These are phyloP conservation scores for Claviceps sorghi DNA, from an alignment of 2,329 filamentous ascomycete species.

Conservation along the genomic window DNA sequence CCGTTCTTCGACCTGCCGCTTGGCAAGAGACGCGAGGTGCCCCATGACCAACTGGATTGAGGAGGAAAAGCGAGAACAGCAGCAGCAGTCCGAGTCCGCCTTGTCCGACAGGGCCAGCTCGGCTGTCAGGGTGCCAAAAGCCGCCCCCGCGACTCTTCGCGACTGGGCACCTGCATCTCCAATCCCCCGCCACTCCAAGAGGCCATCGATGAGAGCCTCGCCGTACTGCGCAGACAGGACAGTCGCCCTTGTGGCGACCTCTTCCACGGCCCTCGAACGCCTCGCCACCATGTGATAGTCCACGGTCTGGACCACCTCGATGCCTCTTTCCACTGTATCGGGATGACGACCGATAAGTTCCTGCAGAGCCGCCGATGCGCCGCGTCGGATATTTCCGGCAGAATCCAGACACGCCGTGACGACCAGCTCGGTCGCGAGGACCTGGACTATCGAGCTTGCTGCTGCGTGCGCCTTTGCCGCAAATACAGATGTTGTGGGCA, in stretches of 20 bases:
- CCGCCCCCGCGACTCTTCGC: constrained; percentile 54
- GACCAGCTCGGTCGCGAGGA: constrained; percentile 68
- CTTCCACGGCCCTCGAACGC: constrained; percentile 64
- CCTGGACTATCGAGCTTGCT: constrained; percentile 47
- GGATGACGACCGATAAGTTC: constrained; percentile 89
- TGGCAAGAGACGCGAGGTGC: constrained; percentile 29
- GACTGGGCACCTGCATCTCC: constrained; percentile 62
- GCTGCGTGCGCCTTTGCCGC: constrained; percentile 23
- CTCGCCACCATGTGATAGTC: constrained; percentile 90
- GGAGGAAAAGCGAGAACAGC: constrained; percentile 15
- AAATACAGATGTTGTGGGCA: constrained; percentile 35
- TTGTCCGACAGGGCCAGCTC: constrained; percentile 19
- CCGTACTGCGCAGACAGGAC: constrained; percentile 56
- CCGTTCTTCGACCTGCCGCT: constrained; percentile 51
- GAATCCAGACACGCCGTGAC: constrained; percentile 75
- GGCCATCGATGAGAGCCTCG: constrained; percentile 50
- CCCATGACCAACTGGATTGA: constrained; percentile 27
- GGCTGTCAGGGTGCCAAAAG: constrained; percentile 47
- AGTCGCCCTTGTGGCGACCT: constrained; percentile 58
- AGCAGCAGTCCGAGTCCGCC: too few relatives aligned
- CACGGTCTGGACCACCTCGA: constrained; percentile 72
- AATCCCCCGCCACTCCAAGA: constrained; percentile 80
- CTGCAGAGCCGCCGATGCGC: constrained; percentile 83
- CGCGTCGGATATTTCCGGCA: constrained; percentile 82
- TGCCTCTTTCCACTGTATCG: constrained; percentile 67